Base-by-base conservation (phyloP, 441 rosid genomes). In the Isatis lusitanica region DNA sequence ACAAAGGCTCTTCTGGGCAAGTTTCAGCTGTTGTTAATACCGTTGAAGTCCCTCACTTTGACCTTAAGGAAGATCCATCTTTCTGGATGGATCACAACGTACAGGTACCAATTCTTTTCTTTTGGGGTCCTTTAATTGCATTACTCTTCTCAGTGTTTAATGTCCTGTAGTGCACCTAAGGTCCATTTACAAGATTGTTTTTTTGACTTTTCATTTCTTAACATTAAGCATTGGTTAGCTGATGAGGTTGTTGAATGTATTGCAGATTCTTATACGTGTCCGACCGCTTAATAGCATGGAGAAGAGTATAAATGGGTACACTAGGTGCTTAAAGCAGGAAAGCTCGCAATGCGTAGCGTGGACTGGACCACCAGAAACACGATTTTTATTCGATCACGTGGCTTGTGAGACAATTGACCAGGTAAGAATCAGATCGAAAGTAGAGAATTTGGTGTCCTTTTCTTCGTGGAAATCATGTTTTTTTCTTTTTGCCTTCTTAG, bases 1-100 rank as follows among this genome's bases (percentile, higher is more conserved):
- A 89, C 63, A 93, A 83, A 84, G 98, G 85, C 52, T 77, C 90
- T 57, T 58, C 81, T 61, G 89, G 84, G 66, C 78, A 82, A 12
- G 72, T 77, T 15, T 80, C 87, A 0, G 26, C 67, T 16, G 76
- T 84, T 74, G 91, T 89, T 74, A 91, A 90, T 68, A 81, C 90
- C 4, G 90, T 86, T 55, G 96, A 93, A 84, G 98, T 93, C 2
- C 94, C 99, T 86, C 97, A 96, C 83, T 96, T 93, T 79, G 86
- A 90, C 67, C 96, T 96, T 53, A 91, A 85, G 70, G 99, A 93
- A 61, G 92, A 96, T 80, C 97, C 98, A 21, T 88, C 98, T 0
- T 96, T 96, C 81, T 96, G 99, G 99, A 89, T 96, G 97, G 98
- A 96, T 74, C 98, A 95, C 74, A 95, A 89, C 79, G 97, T 96